Percentiles rank a stretch among this genome's conserved stretches.
phyloP scores from a whole-genome alignment of 2,329 filamentous ascomycete genomes.

The Diaporthe batatas region DNA sequence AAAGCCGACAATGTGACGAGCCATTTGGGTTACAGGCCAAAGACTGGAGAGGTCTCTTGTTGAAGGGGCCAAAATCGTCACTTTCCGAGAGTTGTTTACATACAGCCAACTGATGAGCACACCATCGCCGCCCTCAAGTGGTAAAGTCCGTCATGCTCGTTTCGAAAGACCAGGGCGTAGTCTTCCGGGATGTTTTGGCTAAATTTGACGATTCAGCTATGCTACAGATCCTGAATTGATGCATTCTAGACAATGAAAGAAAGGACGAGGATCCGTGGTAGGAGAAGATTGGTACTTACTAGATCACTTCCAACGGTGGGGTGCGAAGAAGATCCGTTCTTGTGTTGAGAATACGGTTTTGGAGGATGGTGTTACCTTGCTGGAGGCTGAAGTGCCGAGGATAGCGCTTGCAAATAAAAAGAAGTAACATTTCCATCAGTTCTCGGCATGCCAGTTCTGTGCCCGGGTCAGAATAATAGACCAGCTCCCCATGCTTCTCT shows the following conservation, averaged over 20 bases:
- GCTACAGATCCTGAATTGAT: not conserved
- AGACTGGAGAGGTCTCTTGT: not conserved
- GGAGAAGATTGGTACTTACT: not conserved
- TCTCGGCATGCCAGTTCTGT: conserved; percentile 86
- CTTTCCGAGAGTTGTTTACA: conserved; percentile 57
- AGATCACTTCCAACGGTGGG: conserved; percentile 72
- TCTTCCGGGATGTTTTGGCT: conserved; percentile 84
- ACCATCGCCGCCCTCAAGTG: conserved; percentile 81
- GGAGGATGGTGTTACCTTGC: conserved; percentile 69
- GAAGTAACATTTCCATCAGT: conserved; percentile 86
- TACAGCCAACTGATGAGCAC: conserved; percentile 77
- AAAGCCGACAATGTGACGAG: not conserved
- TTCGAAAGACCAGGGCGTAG: conserved; percentile 81
- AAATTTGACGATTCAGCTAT: conserved; percentile 52
- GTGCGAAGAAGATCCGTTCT: conserved; percentile 71
- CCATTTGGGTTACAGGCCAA: not conserved
- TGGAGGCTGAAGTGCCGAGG: conserved; percentile 75
- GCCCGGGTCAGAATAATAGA: conserved; percentile 79
- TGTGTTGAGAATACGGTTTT: conserved; percentile 77
- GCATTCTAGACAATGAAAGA: not conserved
- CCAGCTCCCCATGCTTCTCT: conserved; percentile 69
- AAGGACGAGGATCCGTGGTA: not conserved
- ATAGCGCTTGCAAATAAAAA: conserved; percentile 84
- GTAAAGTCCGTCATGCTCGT: conserved; percentile 79
- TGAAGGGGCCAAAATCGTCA: not conserved